These are phyloP conservation scores for Solanum clarkiae DNA, from an alignment of 257 asterid species.

Conservation along the genomic window DNA sequence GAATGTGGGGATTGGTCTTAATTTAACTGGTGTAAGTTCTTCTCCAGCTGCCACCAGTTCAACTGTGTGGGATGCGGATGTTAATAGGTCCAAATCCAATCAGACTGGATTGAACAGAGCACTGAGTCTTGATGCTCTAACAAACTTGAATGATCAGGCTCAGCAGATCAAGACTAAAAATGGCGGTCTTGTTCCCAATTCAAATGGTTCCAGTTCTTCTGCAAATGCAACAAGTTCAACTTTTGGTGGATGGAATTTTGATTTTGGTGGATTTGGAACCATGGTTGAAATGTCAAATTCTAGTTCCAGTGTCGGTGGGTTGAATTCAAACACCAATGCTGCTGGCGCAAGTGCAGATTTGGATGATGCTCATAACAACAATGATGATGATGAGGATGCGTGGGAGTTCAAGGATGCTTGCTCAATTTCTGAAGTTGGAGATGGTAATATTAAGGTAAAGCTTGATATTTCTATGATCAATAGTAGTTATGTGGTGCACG, in stretches of 20 bases:
- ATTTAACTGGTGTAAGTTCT: background rate
- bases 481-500: background rate
- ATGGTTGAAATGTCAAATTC: background rate
- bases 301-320: background rate
- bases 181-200: slow-evolving; percentile 13
- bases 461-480: background rate
- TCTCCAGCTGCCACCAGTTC: background rate
- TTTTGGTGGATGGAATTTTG: slow-evolving; percentile 8
- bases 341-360: background rate
- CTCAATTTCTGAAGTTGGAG: slow-evolving; percentile 16
- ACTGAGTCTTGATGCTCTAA: background rate
- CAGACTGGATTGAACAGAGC: background rate
- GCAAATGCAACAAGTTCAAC: slow-evolving; percentile 8
- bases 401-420: slow-evolving; percentile 73
- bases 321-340: background rate
- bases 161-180: slow-evolving; percentile 19
- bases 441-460: slow-evolving; percentile 28
- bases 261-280: slow-evolving; percentile 5
- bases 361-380: slow-evolving; percentile 10
- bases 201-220: slow-evolving; percentile 6
- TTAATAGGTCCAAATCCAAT: background rate
- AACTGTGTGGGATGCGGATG: background rate
- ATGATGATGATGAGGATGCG: slow-evolving; percentile 27
- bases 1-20: background rate
- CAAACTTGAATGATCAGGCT: slow-evolving; percentile 10